phyloP scores from a whole-genome alignment of 2,329 filamentous ascomycete genomes.

The Monilinia fructicola region DNA sequence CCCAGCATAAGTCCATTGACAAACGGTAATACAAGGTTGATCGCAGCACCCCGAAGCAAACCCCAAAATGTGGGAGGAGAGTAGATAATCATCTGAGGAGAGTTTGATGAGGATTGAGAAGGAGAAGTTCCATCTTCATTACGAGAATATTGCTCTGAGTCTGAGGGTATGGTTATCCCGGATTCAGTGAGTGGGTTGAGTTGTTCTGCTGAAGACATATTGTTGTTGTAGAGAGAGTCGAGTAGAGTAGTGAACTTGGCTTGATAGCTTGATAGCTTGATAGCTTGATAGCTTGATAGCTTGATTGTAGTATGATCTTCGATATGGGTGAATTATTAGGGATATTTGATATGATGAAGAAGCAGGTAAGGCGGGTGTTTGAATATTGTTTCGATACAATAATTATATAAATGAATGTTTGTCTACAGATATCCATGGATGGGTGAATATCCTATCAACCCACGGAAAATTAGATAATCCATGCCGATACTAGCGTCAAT shows the following conservation, averaged over 20 bases:
- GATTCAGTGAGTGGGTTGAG: conserved; percentile 65
- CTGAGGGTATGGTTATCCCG: conserved; percentile 74
- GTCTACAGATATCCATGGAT: too few relatives aligned
- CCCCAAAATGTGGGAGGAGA: conserved; percentile 85
- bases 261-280: background rate
- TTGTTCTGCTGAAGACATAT: conserved; percentile 55
- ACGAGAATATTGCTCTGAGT: conserved; percentile 79
- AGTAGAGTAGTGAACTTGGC: background rate
- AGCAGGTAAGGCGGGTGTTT: background rate
- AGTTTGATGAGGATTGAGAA: conserved; percentile 59
- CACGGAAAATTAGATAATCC: background rate
- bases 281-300: background rate
- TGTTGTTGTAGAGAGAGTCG: background rate
- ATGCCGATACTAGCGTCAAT: conserved; percentile 16
- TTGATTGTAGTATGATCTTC: too few relatives aligned
- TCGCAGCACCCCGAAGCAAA: conserved; percentile 81
- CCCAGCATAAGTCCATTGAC: conserved; percentile 98
- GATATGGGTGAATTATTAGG: background rate
- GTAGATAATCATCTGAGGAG: conserved; percentile 78
- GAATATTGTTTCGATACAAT: too few relatives aligned
- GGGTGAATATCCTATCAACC: background rate
- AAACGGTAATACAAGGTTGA: conserved; percentile 93
- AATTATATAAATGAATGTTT: too few relatives aligned
- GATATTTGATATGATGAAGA: background rate
- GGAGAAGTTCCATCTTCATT: conserved; percentile 61